phyloP scores from a whole-genome alignment of 805 yeast species.

The Jamesozyma spencerorum region DNA sequence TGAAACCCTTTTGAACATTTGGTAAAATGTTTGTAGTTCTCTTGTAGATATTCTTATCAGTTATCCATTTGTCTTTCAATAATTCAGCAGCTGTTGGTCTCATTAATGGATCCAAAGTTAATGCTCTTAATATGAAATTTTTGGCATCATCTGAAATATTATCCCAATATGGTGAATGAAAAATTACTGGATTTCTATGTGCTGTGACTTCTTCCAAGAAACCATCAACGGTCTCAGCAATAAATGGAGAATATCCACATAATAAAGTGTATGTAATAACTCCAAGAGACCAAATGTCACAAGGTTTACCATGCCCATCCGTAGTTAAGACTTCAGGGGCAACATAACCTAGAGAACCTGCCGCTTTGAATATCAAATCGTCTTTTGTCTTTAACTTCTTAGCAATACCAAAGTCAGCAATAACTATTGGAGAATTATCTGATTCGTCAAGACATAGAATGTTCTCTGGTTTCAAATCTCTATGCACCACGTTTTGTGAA shows the following conservation, averaged over 20 bases:
- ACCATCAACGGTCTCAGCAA: constrained; percentile 73
- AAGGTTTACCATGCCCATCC: constrained; percentile 86
- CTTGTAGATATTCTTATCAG: constrained; percentile 35
- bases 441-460: constrained; percentile 54
- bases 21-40: constrained; percentile 65
- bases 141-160: constrained; percentile 74
- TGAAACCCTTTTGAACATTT: constrained; percentile 67
- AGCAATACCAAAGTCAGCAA: constrained; percentile 96
- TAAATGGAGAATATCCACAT: constrained; percentile 88
- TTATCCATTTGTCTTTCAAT: constrained; percentile 69
- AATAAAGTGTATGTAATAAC: constrained; percentile 83
- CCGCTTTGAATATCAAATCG: constrained; percentile 58
- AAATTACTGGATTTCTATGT: constrained; percentile 65
- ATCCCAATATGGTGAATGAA: constrained; percentile 83
- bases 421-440: constrained; percentile 63
- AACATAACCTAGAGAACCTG: constrained; percentile 93
- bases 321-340: constrained; percentile 88
- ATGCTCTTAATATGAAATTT: constrained; percentile 59
- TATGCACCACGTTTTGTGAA: constrained; percentile 68
- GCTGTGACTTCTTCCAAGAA: constrained; percentile 69
- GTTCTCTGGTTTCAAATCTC: constrained; percentile 93
- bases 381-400: constrained; percentile 53
- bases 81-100: constrained; percentile 64
- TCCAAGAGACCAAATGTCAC: constrained; percentile 94
- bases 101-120: constrained; percentile 55